Evolutionary conservation across 1,284 basidiomycete genomes (phyloP), one percentile per base, ranked within the genome.

Genomic region (Paramarasmius palmivorus): DNA sequence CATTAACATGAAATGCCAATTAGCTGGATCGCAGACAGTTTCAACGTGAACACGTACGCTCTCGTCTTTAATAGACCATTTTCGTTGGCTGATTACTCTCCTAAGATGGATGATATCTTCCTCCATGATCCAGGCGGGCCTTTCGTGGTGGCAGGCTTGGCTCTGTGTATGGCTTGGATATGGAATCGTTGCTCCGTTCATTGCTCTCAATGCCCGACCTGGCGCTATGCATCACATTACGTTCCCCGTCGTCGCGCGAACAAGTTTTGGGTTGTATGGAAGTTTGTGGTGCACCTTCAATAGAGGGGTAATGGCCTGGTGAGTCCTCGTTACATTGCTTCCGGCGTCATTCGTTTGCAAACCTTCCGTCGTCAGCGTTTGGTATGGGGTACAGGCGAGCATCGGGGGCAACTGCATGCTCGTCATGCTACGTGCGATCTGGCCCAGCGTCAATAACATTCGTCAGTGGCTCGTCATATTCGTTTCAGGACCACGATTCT

Each of bases 141-240:
- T 93, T 22, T 86, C 83, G 0, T 92, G 89, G 89, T 92, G 88
- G 88, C 88, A 91, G 66, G 84, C 88, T 10, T 90, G 86, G 87
- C 75, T 90, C 37, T 83, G 85, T 62, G 87, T 90, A 15, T 90
- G 86, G 79, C 65, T 92, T 48, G 91, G 90, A 1, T 94, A 93
- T 65, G 75, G 77, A 0, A 64, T 88, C 44, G 84, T 86, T 19
- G 86, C 87, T 0, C 83, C 84, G 1, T 86, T 95, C 68, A 80
- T 94, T 54, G 87, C 88, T 23, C 69, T 89, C 57, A 92, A 92
- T 59, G 91, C 89, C n/a, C 81, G 90, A 23, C 86, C 88, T 2
- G 90, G 46, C 10, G 46, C 26, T 17, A 19, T 14, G 12, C 19
- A 48, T 20, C 89, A 91, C 64, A 72, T 92, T 62, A 89, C 85